Evolutionary conservation across 2,329 filamentous ascomycete genomes (phyloP).

Genomic region (Cytospora chrysosperma): DNA sequence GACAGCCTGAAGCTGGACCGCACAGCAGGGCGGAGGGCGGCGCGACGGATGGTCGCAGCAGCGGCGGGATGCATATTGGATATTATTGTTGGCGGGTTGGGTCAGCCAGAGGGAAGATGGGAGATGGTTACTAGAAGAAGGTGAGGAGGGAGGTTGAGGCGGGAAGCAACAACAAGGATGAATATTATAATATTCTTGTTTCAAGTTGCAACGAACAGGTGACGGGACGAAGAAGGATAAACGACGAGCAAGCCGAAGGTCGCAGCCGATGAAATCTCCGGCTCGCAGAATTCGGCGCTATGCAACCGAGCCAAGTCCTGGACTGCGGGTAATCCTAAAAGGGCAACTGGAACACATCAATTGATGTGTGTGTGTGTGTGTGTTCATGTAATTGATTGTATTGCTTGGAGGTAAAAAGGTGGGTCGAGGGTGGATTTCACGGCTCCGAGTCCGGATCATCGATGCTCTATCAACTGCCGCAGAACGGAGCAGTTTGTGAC

Average conservation of each 20-base stretch:
- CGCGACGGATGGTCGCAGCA: conserved; percentile 24
- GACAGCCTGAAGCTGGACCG: conserved; percentile 15
- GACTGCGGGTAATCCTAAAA: too few species aligned
- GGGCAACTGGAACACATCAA: too few species aligned
- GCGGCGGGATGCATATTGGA: conserved; percentile 23
- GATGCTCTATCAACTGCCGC: conserved; percentile 11
- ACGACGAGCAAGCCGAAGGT: conserved; percentile 7
- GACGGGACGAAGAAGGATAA: too few species aligned
- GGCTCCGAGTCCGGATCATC: conserved; percentile 18
- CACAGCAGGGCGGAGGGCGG: conserved; percentile 13
- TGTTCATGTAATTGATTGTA: too few species aligned
- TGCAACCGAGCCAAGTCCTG: not conserved
- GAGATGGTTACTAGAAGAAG: not conserved
- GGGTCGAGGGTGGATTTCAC: conserved; percentile 15
- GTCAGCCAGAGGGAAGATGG: not conserved
- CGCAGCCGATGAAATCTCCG: conserved; percentile 17
- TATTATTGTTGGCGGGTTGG: not conserved
- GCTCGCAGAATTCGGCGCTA: conserved; percentile 18
- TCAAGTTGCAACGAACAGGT: too few species aligned
- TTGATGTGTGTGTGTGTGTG: too few species aligned
- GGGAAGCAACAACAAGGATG: not conserved
- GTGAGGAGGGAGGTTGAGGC: not conserved
- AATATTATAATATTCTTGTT: conserved; percentile 3
- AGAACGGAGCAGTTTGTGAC: conserved; percentile 16
- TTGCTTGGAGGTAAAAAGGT: conserved; percentile 4